phyloP scores from a whole-genome alignment of 805 yeast genomes.

The Starmera pachycereana region DNA sequence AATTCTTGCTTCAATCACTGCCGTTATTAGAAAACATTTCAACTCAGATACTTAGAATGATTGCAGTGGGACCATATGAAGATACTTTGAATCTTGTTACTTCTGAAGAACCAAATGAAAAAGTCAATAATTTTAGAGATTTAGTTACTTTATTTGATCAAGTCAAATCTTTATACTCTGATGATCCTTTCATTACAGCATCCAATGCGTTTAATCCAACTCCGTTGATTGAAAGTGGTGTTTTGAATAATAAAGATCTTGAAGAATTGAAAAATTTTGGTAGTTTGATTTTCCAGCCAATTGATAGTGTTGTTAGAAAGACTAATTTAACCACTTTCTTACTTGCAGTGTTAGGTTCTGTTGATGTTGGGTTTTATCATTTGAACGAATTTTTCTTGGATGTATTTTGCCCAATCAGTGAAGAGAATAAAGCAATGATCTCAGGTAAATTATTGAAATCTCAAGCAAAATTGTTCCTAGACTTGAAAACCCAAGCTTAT shows the following conservation, averaged over 20 bases:
- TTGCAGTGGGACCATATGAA: slow-evolving; percentile 68
- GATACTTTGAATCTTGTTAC: slow-evolving; percentile 64
- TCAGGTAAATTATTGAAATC: slow-evolving; percentile 59
- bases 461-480: slow-evolving; percentile 72
- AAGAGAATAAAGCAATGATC: slow-evolving; percentile 10
- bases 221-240: no score
- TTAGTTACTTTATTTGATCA: slow-evolving; percentile 71
- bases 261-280: slow-evolving; percentile 9
- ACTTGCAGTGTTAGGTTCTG: slow-evolving; percentile 75
- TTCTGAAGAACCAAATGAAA: slow-evolving; percentile 52
- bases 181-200: slow-evolving; percentile 61
- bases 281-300: slow-evolving; percentile 4
- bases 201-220: slow-evolving; percentile 28
- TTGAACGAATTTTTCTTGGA: slow-evolving; percentile 78
- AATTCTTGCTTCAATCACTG: slow-evolving; percentile 53
- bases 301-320: slow-evolving; percentile 50
- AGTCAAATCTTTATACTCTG: slow-evolving; percentile 55
- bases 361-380: slow-evolving; percentile 80
- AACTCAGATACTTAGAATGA: slow-evolving; percentile 63
- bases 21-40: slow-evolving; percentile 77
- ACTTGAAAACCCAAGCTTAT: slow-evolving; percentile 90
- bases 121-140: slow-evolving; percentile 52
- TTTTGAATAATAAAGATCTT: slow-evolving; percentile 43
- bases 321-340: slow-evolving; percentile 83
- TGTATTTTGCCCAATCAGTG: slow-evolving; percentile 66